Base-by-base conservation (phyloP, 1,139 yeast genomes). In the Petasospora fabianii region DNA sequence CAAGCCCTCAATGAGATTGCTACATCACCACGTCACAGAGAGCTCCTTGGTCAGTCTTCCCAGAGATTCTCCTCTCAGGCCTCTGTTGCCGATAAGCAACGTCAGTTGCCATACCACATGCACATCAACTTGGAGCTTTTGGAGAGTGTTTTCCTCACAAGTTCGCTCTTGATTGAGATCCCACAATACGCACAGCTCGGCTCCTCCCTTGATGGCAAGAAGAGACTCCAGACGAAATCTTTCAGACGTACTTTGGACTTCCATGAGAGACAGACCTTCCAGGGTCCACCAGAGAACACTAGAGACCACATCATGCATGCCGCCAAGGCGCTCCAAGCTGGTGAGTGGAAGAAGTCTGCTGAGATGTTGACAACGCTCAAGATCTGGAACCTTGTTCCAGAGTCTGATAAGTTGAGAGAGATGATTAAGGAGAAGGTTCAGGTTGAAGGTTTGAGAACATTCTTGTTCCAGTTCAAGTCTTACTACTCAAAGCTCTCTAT, bases 241-340 rank as follows among this genome's bases (percentile, higher is more conserved):
- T 88, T 92, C 73, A 83, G 94, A 68, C 81, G 95, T 62, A 79
- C 86, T 64, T 76, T 92, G 54, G 98, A 92, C 60, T 85, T 84
- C 69, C 90, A 86, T 59, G 96, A 90, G 61, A 84, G 94, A 64
- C 96, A 92, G 64, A 85, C 84, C 47, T 92, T 92, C 71, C 87
- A 90, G 50, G 98, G 98, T 28, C 98, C 98, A 32, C 97, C 97
- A 42, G 98, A 92, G 68, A 86, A 92, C 64, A 85, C 95, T 38
- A 84, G 95, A 60, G 99, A 92, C 64, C 88, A 79, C 65, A 83
- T 92, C 55, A 82, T 92, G 73, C 90, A 86, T 62, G 96, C 97
- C 38, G 94, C 97, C 32, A 82, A 82, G 65, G 81, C 88, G 32
- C 78, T 94, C 64, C 85, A 86, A 61, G 77, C 75, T 54, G 97